Percentiles rank a stretch among this genome's conserved stretches.
phyloP scores from a whole-genome alignment of 306 rosid species.

The Hippophae tibetana region DNA sequence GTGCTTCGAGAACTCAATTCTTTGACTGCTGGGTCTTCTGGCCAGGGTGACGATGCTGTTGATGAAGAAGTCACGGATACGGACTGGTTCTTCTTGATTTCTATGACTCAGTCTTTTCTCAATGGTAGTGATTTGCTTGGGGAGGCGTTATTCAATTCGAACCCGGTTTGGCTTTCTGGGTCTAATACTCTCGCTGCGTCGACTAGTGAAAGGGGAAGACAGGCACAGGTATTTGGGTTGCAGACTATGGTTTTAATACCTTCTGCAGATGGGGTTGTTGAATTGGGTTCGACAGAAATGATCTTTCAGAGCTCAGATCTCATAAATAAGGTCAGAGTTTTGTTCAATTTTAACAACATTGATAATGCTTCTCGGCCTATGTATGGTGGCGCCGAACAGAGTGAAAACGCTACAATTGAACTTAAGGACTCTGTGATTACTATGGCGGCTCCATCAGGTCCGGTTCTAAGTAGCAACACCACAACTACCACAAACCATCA shows the following conservation, averaged over 20 bases:
- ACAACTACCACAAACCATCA: conserved; percentile 5
- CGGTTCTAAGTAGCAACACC: conserved; percentile 26
- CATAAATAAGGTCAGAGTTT: neutral
- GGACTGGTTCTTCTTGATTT: conserved; percentile 14
- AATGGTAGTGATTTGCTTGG: no score
- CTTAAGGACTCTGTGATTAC: no score
- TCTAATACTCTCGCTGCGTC: no score
- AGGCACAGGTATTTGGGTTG: no score
- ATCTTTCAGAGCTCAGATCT: no score
- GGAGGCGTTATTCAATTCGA: no score
- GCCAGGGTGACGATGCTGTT: conserved; percentile 34
- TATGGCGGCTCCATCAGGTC: conserved; percentile 5
- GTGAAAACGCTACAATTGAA: conserved; percentile 28
- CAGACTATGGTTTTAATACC: no score
- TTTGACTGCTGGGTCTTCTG: conserved; percentile 56
- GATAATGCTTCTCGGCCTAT: conserved; percentile 59
- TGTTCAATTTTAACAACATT: conserved; percentile 60
- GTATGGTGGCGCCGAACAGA: conserved; percentile 42
- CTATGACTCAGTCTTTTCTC: no score
- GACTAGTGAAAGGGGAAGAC: no score
- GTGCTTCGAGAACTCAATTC: conserved; percentile 82
- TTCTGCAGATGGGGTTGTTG: no score
- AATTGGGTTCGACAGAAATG: no score
- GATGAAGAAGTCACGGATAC: conserved; percentile 92
- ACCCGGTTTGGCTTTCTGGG: no score